Evolutionary conservation across 495 filamentous ascomycete genomes (phyloP).

Genomic region (Trichoderma virens): DNA sequence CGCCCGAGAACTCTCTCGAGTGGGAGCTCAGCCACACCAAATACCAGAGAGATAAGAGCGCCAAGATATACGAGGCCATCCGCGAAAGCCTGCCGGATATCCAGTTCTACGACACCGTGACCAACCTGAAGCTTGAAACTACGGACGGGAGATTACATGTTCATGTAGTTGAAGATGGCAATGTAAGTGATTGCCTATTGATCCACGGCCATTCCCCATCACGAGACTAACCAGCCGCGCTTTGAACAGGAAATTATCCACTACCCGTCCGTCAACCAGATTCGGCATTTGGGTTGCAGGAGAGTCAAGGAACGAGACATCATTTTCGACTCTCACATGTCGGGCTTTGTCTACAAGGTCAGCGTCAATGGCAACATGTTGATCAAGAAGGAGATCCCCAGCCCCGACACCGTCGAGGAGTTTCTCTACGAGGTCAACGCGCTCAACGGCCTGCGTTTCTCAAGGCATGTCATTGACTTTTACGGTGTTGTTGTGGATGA

Average conservation of each 20-base stretch:
- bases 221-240: no score
- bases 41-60: conserved; percentile 88
- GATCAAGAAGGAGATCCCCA: conserved; percentile 98
- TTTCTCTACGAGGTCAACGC: conserved; percentile 98
- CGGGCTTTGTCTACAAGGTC: conserved; percentile 97
- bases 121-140: conserved; percentile 91
- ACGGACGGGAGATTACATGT: conserved; percentile 85
- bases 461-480: conserved; percentile 76
- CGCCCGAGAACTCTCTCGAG: conserved; percentile 75
- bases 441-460: conserved; percentile 64
- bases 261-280: conserved; percentile 67
- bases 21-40: conserved; percentile 66
- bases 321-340: conserved; percentile 84
- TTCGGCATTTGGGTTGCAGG: conserved; percentile 66
- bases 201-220: no score
- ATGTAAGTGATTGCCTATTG: conserved; percentile 40
- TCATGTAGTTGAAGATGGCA: conserved; percentile 95
- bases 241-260: conserved; percentile 88
- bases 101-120: conserved; percentile 91
- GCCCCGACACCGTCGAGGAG: conserved; percentile 92
- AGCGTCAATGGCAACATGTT: conserved; percentile 55
- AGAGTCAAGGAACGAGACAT: conserved; percentile 64
- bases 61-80: conserved; percentile 93
- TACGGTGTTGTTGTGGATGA: conserved; percentile 87
- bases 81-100: conserved; percentile 86